Conservation (phyloP, 2,329 filamentous ascomycete genomes). For the Lachnellula arida region DNA sequence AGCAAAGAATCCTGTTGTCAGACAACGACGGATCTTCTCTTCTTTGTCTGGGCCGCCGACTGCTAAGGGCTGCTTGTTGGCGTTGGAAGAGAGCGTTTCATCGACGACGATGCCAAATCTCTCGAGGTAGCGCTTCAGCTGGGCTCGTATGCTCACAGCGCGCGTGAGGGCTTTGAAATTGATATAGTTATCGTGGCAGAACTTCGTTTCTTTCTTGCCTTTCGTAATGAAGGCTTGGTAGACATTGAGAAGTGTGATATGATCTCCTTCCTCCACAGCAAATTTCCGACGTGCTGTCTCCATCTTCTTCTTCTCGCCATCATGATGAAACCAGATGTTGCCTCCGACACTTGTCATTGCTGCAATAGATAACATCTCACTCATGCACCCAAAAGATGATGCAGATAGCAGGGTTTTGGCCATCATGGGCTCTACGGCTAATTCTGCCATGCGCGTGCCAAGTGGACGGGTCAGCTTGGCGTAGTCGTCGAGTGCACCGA, state of each 20-base stretch:
- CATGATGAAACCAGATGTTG: constrained; percentile 75
- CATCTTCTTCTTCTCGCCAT: constrained; percentile 69
- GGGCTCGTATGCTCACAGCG: constrained; percentile 80
- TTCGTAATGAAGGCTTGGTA: constrained; percentile 83
- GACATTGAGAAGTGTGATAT: constrained; percentile 88
- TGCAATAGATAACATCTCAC: constrained; percentile 84
- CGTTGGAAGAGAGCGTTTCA: constrained; percentile 49
- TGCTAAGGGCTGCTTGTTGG: constrained; percentile 30
- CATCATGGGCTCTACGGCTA: constrained; percentile 94
- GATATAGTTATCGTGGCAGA: constrained; percentile 80
- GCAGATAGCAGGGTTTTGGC: constrained; percentile 79
- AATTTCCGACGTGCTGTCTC: constrained; percentile 77
- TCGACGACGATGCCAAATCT: constrained; percentile 70
- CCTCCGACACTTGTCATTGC: constrained; percentile 89
- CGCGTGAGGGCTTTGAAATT: constrained; percentile 81
- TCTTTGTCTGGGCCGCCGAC: constrained; percentile 46
- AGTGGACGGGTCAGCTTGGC: constrained; percentile 85
- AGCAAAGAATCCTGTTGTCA: constrained; percentile 87
- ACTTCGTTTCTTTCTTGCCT: constrained; percentile 76
- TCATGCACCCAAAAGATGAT: constrained; percentile 68
- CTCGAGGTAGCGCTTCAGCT: constrained; percentile 83
- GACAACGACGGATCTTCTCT: constrained; percentile 76
- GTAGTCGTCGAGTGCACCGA: constrained; percentile 84
- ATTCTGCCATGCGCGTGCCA: constrained; percentile 87
- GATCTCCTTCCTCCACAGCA: constrained; percentile 88